Percentiles rank a stretch among this genome's conserved stretches.
Conservation (phyloP, 345 rosid genomes). For the Rhodamnia argentea region DNA sequence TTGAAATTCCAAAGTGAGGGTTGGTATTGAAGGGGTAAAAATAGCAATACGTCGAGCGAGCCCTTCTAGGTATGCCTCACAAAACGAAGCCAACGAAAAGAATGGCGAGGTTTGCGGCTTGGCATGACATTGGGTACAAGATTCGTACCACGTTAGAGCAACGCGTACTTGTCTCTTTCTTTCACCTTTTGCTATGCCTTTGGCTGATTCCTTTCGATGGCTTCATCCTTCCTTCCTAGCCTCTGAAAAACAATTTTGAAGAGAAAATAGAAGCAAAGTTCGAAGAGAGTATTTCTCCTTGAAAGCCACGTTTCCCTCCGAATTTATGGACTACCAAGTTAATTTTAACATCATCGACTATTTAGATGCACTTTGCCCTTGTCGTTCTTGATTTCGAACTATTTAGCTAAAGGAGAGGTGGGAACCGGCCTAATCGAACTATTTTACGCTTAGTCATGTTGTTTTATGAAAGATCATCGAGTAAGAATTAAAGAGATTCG, state of each 20-base stretch:
- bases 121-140: not conserved
- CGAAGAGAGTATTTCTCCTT: not conserved
- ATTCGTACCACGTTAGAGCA: not conserved
- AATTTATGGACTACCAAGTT: not conserved
- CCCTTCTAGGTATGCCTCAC: no score
- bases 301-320: not conserved
- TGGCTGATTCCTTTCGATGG: not conserved
- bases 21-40: no score
- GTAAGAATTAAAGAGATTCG: not conserved
- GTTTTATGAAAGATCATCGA: not conserved
- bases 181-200: not conserved
- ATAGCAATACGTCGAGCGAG: no score
- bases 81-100: not conserved
- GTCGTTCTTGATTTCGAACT: not conserved
- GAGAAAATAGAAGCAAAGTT: not conserved
- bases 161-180: not conserved
- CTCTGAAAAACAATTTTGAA: not conserved
- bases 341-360: not conserved
- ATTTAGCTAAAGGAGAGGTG: not conserved
- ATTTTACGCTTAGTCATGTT: not conserved
- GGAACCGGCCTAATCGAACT: not conserved
- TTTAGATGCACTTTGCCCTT: not conserved
- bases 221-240: not conserved
- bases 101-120: not conserved
- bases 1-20: no score